phyloP scores from a whole-genome alignment of 2,329 filamentous ascomycete genomes.

The Talaromyces sp. region DNA sequence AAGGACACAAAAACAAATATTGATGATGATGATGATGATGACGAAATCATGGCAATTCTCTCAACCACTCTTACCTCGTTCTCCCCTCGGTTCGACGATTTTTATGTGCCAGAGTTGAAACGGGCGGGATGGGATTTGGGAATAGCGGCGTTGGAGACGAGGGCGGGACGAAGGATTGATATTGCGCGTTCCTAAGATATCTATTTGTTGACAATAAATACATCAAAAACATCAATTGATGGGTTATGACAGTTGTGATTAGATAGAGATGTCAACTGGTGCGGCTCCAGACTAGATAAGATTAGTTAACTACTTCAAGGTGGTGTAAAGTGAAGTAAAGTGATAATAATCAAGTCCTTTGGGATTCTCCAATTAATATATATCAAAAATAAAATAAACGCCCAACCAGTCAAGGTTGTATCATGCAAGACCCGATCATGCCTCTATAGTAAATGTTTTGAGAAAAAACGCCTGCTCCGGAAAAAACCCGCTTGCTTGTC shows the following conservation, averaged over 20 bases:
- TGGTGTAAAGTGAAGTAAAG: background rate
- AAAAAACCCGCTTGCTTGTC: background rate
- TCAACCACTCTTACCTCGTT: conserved; percentile 40
- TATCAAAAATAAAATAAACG: background rate
- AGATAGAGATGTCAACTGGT: background rate
- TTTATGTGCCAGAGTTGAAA: conserved; percentile 22
- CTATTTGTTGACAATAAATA: background rate
- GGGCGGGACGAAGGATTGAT: conserved; percentile 12
- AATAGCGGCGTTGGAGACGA: conserved; percentile 61
- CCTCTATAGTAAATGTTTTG: background rate
- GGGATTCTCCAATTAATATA: background rate
- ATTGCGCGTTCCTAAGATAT: background rate
- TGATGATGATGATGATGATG: background rate
- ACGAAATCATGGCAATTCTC: conserved; percentile 28
- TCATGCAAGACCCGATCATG: background rate
- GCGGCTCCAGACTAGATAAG: too few relatives aligned
- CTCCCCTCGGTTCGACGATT: conserved; percentile 37
- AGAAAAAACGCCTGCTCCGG: background rate
- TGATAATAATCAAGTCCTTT: background rate
- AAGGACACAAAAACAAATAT: background rate
- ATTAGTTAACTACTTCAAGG: background rate
- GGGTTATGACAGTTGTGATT: background rate
- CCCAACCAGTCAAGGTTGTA: background rate
- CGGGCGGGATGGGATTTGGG: conserved; percentile 62
- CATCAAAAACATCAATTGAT: background rate